Base-by-base conservation (phyloP, 2,329 filamentous ascomycete species). In the Xylariaceae sp. region DNA sequence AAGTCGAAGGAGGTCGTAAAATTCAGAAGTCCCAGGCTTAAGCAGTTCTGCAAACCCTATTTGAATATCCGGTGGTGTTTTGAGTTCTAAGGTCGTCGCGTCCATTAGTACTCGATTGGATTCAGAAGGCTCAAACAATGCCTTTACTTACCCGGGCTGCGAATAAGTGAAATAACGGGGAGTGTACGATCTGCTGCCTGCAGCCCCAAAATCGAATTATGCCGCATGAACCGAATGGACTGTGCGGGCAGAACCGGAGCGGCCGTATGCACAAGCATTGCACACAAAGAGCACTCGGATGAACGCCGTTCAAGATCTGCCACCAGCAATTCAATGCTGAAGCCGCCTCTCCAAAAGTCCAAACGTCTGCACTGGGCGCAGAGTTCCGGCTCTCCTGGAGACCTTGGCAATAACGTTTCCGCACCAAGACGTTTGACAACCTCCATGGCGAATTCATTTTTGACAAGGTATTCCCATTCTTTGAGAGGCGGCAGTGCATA, bases 11-110 rank as follows among this genome's bases (percentile, higher is more conserved):
- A 57, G 41, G 12, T n/a, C 13, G 39, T 52, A 56, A 16, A 49
- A 51, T 7, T 45, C 33, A 6, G 1, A 0, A 10, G 54, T 55
- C 13, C 33, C 40, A 1, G 44, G 38, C 12, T 53, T 18, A 4
- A 40, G 51, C 9, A 56, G 17, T 16, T 38, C n/a, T 1, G 56
- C 54, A 33, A 56, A 44, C 1, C 54, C 54, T n/a, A 58, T n/a
- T 33, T 54, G 53, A 28, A 57, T 43, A 31, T 33, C 7, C 31
- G 12, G 12, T 16, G 45, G 31, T 28, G 31, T n/a, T 19, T 19
- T 4, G 5, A 47, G 34, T 6, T 38, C 34, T 47, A 47, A 11
- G n/a, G 17, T 47, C 11, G 42, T 12, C 17, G 19, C 11, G 6
- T 6, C 14, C 12, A 31, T 12, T 13, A 28, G 9, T 22, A 10